Base-by-base conservation (phyloP, 768 basidiomycete species). In the Calocybe gangraenosa region DNA sequence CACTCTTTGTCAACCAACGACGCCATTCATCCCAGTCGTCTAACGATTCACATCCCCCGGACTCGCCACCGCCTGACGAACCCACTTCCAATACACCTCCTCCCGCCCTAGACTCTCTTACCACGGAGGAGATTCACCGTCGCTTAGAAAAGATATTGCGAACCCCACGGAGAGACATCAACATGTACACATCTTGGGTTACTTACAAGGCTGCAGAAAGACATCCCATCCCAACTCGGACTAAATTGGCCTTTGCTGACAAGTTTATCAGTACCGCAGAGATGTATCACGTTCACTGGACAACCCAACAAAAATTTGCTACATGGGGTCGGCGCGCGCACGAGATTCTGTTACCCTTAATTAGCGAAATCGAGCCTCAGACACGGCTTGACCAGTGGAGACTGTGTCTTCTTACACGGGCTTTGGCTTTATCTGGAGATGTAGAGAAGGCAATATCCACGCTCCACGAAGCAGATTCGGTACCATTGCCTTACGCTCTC, bases 101-200 rank as follows among this genome's bases (percentile, higher is more conserved):
- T n/a, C 33, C 25, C 8, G 37, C n/a, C 44, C 48, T 17, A 23
- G 17, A 3, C 18, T 44, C 20, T 19, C 42, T 0, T n/a, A 7
- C 14, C 17, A 19, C 33, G n/a, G 41, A 41, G 25, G 28, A 36
- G 9, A 23, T 30, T 11, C 23, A 48, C 19, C 50, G 40, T 3
- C 36, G 41, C 1, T 46, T 57, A 7, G 48, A 50, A 19, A 40
- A 40, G 8, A 41, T 57, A 6, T 8, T 25, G 3, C 32, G 46
- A 1, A 36, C 36, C 6, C 31, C 37, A 1, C 34, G 31, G 8
- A 34, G 46, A 38, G 52, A 63, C 13, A 52, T 75, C 38, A 57
- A 71, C 45, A 48, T 68, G 28, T 65, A 71, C 17, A 50, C 60
- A 8, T 70, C 70, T 8, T 77, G 75, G 75, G 41, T 55, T 13